Conservation (phyloP, 176 grass and related monocot genomes). For the Coix lacrymajobi region DNA sequence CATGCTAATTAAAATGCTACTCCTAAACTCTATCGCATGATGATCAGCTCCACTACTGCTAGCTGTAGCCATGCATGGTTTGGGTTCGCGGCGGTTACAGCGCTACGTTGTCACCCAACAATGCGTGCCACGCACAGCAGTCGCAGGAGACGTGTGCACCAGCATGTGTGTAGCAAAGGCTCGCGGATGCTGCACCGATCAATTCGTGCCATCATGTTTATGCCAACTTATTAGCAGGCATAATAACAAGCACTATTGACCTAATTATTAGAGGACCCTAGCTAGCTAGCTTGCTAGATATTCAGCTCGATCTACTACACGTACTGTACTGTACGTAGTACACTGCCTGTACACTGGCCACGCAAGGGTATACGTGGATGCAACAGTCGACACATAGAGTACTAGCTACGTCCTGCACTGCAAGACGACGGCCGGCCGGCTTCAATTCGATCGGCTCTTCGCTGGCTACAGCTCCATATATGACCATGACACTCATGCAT, state of each 20-base stretch:
- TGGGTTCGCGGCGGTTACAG: background rate
- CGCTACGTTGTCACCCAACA: background rate
- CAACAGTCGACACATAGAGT: background rate
- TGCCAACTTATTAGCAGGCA: slow-evolving; percentile 3
- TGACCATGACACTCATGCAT: slow-evolving; percentile 8
- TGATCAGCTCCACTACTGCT: too few species aligned
- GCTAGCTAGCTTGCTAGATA: background rate
- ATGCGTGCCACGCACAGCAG: background rate
- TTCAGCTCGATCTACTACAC: too few species aligned
- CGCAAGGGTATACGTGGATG: slow-evolving; percentile 20
- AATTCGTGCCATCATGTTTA: background rate
- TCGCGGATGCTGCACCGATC: background rate
- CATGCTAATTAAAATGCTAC: too few species aligned
- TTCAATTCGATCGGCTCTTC: background rate
- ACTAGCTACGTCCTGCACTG: background rate
- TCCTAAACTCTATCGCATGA: too few species aligned
- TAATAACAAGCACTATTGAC: slow-evolving; percentile 3
- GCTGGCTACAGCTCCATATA: slow-evolving; percentile 45
- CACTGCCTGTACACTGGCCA: background rate
- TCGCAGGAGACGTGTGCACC: background rate
- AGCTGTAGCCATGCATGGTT: too few species aligned
- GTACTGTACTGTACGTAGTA: too few species aligned
- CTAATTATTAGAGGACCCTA: background rate
- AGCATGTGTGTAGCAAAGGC: background rate
- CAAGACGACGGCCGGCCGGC: slow-evolving; percentile 1